Percentiles rank a stretch among this genome's conserved stretches.
Conservation (phyloP, 2,329 filamentous ascomycete species). For the Cytospora piceae region DNA sequence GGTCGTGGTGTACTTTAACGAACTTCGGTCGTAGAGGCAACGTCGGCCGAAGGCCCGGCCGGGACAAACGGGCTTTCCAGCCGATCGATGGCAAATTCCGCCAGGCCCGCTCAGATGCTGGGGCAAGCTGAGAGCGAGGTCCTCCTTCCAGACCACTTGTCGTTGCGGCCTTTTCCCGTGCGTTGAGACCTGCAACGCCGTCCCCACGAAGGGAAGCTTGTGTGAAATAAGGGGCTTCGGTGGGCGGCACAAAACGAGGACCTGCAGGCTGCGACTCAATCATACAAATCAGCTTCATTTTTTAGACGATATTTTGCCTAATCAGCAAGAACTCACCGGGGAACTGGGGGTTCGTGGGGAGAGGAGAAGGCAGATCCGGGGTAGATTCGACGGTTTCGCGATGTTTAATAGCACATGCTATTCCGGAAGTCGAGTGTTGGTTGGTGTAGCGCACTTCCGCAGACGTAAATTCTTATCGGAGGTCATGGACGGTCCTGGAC, state of each 20-base stretch:
- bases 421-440: neutral
- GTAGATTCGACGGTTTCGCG: neutral
- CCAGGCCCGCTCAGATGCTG: slow-evolving; percentile 17
- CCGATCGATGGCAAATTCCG: slow-evolving; percentile 16
- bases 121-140: neutral
- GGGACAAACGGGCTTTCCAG: slow-evolving; percentile 23
- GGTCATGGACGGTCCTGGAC: neutral
- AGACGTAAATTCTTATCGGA: slow-evolving; percentile 25
- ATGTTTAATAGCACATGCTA: slow-evolving; percentile 21
- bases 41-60: slow-evolving; percentile 14
- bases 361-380: neutral
- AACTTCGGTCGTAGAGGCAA: slow-evolving; percentile 1
- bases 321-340: neutral
- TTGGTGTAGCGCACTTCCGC: slow-evolving; percentile 1
- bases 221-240: slow-evolving; percentile 4
- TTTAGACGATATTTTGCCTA: neutral
- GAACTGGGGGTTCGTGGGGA: neutral
- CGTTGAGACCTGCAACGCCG: neutral
- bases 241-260: slow-evolving; percentile 16
- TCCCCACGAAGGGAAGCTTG: slow-evolving; percentile 3
- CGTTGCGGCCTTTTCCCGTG: neutral
- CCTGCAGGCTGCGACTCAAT: slow-evolving; percentile 6
- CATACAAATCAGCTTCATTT: neutral
- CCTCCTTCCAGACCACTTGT: neutral
- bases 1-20: neutral